Base-by-base conservation (phyloP, 192 early-diverging fungal genomes). In the Linnemannia elongata region DNA sequence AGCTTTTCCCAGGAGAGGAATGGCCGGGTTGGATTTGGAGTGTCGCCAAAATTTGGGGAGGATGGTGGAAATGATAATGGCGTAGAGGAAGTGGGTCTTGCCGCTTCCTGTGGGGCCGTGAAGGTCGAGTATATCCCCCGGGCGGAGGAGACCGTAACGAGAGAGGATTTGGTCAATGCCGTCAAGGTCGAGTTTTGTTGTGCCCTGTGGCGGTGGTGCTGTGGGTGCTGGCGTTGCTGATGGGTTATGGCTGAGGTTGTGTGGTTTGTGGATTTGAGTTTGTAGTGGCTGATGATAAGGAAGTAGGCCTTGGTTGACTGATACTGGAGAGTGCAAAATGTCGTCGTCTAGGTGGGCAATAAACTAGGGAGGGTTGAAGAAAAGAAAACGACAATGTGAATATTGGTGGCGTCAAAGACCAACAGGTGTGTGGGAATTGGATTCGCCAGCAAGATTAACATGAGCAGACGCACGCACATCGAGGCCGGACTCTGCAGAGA, bases 91-190 rank as follows among this genome's bases (percentile, higher is more conserved):
- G 4, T 74, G 42, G 1, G 85, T 87, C 41, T 87, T 87, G 45
- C 85, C 85, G 30, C 74, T 74, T 33, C 85, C 71, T 22, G 69
- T 70, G 20, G 72, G 42, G 1, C 85, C 85, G 38, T 72, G 47
- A 6, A 87, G 54, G 38, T 87, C 85, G 20, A 87, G 60, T 80
- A 87, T 71, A 54, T 87, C 85, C n/a, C 85, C 85, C 0, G 85
- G 63, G 8, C 45, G 45, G 3, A 81, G 60, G 1, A 35, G 71
- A 5, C 85, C 83, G 33, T 86, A 15, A 20, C 75, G 39, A 1
- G 33, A 2, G 6, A 85, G 55, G 33, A 85, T 76, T 10, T 75
- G 75, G 42, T 86, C 83, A 9, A 86, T 76, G 6, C 78, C 78
- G 17, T 80, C 75, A 22, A 86, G 74, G 6, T 79, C 83, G 15